Conservation (phyloP, 805 yeast species). For the Saturnispora silvae region DNA sequence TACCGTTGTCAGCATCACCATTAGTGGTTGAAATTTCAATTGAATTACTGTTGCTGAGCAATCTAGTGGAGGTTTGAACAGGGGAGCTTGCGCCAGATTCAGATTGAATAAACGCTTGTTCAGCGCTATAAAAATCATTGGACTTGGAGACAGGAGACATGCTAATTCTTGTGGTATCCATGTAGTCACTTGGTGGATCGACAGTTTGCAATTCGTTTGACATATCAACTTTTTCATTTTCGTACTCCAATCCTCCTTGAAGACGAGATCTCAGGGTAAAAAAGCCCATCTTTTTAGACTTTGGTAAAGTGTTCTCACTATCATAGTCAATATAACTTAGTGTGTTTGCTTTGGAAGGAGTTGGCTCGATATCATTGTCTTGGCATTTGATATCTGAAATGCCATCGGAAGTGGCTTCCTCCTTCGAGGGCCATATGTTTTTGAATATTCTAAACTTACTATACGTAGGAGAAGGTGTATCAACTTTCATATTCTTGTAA, state of each 20-base stretch:
- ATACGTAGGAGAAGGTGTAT: not conserved
- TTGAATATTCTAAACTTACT: not conserved
- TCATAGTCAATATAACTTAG: too few species aligned
- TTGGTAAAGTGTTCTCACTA: not conserved
- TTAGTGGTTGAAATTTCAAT: not conserved
- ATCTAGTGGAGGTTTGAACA: too few species aligned
- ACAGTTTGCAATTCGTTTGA: too few species aligned
- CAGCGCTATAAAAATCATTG: not conserved
- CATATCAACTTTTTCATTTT: conserved; percentile 3
- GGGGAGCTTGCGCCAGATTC: conserved; percentile 10
- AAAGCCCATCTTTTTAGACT: conserved; percentile 3
- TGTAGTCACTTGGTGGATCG: too few species aligned
- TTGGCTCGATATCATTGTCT: too few species aligned
- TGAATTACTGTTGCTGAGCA: too few species aligned
- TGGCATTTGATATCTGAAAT: too few species aligned
- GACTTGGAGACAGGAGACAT: conserved; percentile 5
- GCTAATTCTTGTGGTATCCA: too few species aligned
- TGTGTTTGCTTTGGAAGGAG: too few species aligned
- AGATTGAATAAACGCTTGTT: conserved; percentile 1
- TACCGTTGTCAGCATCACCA: not conserved
- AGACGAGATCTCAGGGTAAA: conserved; percentile 7
- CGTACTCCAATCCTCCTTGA: conserved; percentile 9
- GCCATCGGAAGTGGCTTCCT: too few species aligned
- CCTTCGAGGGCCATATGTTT: not conserved
- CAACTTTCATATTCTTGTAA: not conserved